Evolutionary conservation across 371 early-diverging fungal genomes (phyloP).

Genomic region (Chytridiales sp.): DNA sequence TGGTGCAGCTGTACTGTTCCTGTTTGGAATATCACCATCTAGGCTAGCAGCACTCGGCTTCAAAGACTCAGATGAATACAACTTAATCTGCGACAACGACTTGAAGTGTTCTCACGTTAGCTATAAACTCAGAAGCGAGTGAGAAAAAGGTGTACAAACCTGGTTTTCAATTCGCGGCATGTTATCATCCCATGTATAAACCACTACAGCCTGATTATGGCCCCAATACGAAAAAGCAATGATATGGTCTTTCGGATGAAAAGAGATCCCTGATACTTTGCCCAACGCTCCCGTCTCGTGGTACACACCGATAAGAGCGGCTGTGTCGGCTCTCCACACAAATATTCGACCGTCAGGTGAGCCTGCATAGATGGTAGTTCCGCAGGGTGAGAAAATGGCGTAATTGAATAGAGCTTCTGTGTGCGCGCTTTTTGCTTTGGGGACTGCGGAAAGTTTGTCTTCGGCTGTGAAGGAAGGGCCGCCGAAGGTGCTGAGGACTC

Average conservation of each 20-base stretch:
- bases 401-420: slow-evolving; percentile 4
- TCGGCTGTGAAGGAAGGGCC: slow-evolving; percentile 7
- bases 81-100: too few relatives aligned
- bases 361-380: slow-evolving; percentile 30
- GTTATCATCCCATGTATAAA: slow-evolving; percentile 32
- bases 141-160: background rate
- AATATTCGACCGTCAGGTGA: slow-evolving; percentile 20
- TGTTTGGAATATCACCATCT: background rate
- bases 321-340: slow-evolving; percentile 40
- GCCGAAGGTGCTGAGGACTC: slow-evolving; percentile 27
- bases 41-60: too few relatives aligned
- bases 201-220: slow-evolving; percentile 14
- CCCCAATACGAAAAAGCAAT: slow-evolving; percentile 28
- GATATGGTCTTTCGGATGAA: slow-evolving; percentile 37
- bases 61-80: too few relatives aligned
- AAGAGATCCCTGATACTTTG: slow-evolving; percentile 27
- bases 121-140: too few relatives aligned
- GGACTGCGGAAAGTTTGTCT: background rate
- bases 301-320: slow-evolving; percentile 23
- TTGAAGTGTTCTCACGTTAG: too few relatives aligned
- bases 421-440: background rate
- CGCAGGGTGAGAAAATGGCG: slow-evolving; percentile 38
- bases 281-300: background rate
- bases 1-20: background rate
- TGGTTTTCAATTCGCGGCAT: slow-evolving; percentile 1